Evolutionary conservation across 83 land plant genomes (phyloP), one percentile per base, ranked within the genome.

Genomic region (Larix sibirica): DNA sequence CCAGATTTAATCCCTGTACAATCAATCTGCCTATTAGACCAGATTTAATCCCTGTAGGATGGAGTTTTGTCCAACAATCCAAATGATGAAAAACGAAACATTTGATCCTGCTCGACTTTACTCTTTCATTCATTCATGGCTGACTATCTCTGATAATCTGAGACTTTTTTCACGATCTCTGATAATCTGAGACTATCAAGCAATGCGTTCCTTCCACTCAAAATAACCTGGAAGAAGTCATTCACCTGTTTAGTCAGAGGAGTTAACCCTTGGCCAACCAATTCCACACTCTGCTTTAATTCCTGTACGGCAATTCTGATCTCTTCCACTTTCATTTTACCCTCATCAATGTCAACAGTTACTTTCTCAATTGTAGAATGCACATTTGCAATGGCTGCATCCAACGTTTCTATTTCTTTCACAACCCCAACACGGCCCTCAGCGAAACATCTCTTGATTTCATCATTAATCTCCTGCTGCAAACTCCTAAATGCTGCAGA

Each of bases 131-230:
- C 38, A 71, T 47, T 18, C n/a, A 38, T 47, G 42, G 18, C 42
- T 71, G 50, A 21, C 20, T 50, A 50, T 50, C 56, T 50, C 56
- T 10, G 76, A 38, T 42, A 71, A 9, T 38, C 76, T 71, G 56
- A 71, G 76, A n/a, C 76, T 71, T 28, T 28, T 28, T 28, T 28
- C 28, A 21, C 20, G 9, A 50, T 50, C 56, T 50, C 56, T 10
- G 76, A 38, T 42, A 71, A 9, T 38, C 76, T 71, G 56, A 71
- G 76, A n/a, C 76, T 71, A 38, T 71, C 76, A 31, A 92, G 95
- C 92, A 90, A 85, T 9, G 89, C 88, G 81, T 92, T 91, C 31
- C 95, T 89, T 1, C 95, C 92, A 2, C 80, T 61, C n/a, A 92
- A 77, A 83, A 92, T 86, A 79, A 90, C 84, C 70, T 92, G 88